phyloP scores from a whole-genome alignment of 2,329 filamentous ascomycete species.

The Epichloe coenophiala region DNA sequence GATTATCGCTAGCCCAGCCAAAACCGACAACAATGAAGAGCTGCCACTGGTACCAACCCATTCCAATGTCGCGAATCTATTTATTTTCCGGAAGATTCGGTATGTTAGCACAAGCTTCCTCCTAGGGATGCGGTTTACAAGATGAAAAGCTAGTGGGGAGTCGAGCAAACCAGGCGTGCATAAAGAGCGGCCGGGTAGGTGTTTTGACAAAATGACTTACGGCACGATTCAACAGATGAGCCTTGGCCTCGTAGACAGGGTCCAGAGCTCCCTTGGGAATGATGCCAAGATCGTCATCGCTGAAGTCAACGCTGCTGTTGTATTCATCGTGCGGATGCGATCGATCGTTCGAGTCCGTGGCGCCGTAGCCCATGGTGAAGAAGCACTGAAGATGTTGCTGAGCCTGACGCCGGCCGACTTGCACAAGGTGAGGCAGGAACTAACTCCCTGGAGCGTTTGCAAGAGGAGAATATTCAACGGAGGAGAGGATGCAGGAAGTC shows the following conservation, averaged over 20 bases:
- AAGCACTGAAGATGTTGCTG: not conserved
- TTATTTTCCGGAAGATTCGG: conserved; percentile 11
- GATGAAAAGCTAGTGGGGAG: not conserved
- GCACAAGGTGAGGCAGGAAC: not conserved
- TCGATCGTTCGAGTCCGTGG: conserved; percentile 4
- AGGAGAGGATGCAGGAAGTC: not conserved
- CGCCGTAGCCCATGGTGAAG: conserved; percentile 8
- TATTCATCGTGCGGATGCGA: conserved; percentile 6
- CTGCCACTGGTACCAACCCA: conserved; percentile 66
- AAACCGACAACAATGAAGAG: conserved; percentile 54
- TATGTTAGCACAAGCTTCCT: not conserved
- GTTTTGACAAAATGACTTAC: conserved; percentile 20
- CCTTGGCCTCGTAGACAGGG: conserved; percentile 65
- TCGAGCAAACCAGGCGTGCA: too few species aligned
- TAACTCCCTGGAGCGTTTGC: not conserved
- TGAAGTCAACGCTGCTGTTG: conserved; percentile 12
- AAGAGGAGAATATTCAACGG: not conserved
- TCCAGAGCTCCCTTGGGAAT: conserved; percentile 41
- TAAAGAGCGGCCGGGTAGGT: too few species aligned
- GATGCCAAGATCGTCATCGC: conserved; percentile 27
- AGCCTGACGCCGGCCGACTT: not conserved
- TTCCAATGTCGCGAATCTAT: conserved; percentile 59
- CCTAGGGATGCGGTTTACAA: too few species aligned
- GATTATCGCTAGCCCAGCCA: conserved; percentile 56
- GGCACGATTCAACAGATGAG: conserved; percentile 57